phyloP scores from a whole-genome alignment of 495 filamentous ascomycete species.

The Corynascus novoguineensis region DNA sequence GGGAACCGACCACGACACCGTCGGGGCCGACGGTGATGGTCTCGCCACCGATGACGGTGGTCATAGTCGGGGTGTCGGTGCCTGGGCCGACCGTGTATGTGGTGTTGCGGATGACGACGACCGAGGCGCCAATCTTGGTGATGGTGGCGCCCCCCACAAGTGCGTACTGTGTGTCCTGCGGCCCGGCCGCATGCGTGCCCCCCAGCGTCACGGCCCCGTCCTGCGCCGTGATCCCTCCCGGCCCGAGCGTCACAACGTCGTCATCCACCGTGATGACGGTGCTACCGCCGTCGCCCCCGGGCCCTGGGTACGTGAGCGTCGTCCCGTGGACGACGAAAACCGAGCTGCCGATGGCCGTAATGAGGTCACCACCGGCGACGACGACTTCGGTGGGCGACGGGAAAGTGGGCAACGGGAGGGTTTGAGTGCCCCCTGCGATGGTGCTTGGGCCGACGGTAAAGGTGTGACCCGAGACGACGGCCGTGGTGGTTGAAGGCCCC shows the following conservation, averaged over 20 bases:
- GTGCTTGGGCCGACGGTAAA: slow-evolving; percentile 44
- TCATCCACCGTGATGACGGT: slow-evolving; percentile 34
- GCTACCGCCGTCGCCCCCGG: slow-evolving; percentile 23
- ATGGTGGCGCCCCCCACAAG: slow-evolving; percentile 46
- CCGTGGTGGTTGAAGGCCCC: slow-evolving; percentile 20
- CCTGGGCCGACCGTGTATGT: slow-evolving; percentile 43
- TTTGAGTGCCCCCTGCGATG: slow-evolving; percentile 34
- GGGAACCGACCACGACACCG: slow-evolving; percentile 38
- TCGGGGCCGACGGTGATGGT: slow-evolving; percentile 42
- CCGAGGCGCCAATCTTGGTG: slow-evolving; percentile 43
- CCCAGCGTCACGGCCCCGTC: slow-evolving; percentile 32
- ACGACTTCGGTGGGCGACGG: slow-evolving; percentile 38
- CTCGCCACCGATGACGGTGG: slow-evolving; percentile 38
- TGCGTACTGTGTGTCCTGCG: slow-evolving; percentile 34
- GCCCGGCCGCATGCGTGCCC: slow-evolving; percentile 27
- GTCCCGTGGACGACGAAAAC: slow-evolving; percentile 40
- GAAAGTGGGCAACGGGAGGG: slow-evolving; percentile 30
- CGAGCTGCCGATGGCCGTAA: slow-evolving; percentile 43
- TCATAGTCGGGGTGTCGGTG: slow-evolving; percentile 34
- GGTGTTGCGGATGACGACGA: slow-evolving; percentile 43
- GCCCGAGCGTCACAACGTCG: slow-evolving; percentile 43
- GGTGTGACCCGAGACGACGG: slow-evolving; percentile 34
- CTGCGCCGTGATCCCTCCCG: slow-evolving; percentile 35
- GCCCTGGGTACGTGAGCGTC: slow-evolving; percentile 38
- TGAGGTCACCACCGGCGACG: slow-evolving; percentile 41